These are phyloP conservation scores for Lycium barbarum DNA, from an alignment of 257 asterid genomes.

Conservation along the genomic window DNA sequence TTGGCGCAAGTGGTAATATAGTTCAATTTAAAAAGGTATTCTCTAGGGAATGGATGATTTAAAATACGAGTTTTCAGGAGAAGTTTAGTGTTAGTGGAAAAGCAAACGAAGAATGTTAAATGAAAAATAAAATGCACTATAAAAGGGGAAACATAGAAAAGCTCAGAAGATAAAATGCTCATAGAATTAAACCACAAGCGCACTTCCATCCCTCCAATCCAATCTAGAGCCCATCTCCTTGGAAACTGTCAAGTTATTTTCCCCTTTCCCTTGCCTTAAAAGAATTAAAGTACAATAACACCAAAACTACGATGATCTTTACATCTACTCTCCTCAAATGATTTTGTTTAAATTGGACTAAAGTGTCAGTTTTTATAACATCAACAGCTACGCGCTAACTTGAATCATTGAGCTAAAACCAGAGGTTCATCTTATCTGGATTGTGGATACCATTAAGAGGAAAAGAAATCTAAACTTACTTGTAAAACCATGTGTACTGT, in stretches of 20 bases:
- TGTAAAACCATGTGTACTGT: conserved; percentile 65
- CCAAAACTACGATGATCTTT: not conserved
- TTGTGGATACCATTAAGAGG: not conserved
- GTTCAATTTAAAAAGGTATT: not conserved
- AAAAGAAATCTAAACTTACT: conserved; percentile 46
- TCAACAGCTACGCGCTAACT: not conserved
- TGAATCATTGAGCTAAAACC: not conserved
- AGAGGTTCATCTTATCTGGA: not conserved
- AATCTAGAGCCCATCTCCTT: not conserved
- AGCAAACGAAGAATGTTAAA: not conserved
- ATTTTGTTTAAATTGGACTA: not conserved
- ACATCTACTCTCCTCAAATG: not conserved
- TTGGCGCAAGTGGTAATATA: not conserved
- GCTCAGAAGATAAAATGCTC: not conserved
- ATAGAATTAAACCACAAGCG: not conserved
- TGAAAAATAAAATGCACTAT: not conserved
- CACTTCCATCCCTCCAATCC: not conserved
- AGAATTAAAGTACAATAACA: not conserved
- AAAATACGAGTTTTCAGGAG: not conserved
- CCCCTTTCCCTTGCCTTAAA: not conserved
- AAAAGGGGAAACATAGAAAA: not conserved
- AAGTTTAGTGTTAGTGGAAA: not conserved
- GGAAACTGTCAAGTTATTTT: not conserved
- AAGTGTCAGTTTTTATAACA: not conserved
- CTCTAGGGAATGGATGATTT: not conserved